Conservation (phyloP, 2,329 filamentous ascomycete species). For the Neurospora sp. region DNA sequence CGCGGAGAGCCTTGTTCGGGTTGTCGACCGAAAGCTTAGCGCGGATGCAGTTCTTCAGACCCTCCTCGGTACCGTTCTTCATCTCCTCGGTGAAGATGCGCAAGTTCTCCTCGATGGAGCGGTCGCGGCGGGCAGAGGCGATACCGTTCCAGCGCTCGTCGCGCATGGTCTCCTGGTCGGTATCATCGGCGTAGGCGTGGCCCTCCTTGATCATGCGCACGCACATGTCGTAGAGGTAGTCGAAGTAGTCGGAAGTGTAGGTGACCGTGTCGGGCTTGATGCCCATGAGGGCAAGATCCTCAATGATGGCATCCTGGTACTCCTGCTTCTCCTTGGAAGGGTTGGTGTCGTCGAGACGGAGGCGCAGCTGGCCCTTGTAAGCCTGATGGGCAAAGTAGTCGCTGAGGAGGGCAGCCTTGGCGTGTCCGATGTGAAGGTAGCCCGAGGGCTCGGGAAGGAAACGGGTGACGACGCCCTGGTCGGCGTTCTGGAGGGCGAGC, state of each 20-base stretch:
- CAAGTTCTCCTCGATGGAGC: conserved; percentile 72
- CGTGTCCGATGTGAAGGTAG: conserved; percentile 91
- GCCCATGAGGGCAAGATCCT: conserved; percentile 84
- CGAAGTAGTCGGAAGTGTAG: conserved; percentile 93
- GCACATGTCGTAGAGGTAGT: conserved; percentile 79
- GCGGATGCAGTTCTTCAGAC: conserved; percentile 79
- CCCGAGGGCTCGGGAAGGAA: conserved; percentile 94
- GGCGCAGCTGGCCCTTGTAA: conserved; percentile 80
- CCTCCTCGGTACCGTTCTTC: conserved; percentile 74
- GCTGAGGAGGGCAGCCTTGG: conserved; percentile 63
- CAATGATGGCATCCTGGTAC: conserved; percentile 85
- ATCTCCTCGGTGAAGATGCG: conserved; percentile 76
- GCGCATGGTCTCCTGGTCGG: conserved; percentile 79
- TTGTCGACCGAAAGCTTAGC: conserved; percentile 89
- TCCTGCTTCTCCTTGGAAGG: conserved; percentile 96
- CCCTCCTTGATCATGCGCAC: conserved; percentile 77
- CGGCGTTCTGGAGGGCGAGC: conserved; percentile 73
- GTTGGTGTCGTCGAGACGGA: conserved; percentile 96
- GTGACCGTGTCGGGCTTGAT: conserved; percentile 80
- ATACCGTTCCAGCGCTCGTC: conserved; percentile 76
- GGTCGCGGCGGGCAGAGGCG: conserved; percentile 70
- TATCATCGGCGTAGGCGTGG: conserved; percentile 90
- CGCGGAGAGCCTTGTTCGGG: conserved; percentile 89
- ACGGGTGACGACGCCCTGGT: conserved; percentile 80
- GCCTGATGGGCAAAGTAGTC: conserved; percentile 95